Evolutionary conservation across 192 early-diverging fungal species (phyloP), one percentile per base, ranked within the genome.

Genomic region (Podila horticola): DNA sequence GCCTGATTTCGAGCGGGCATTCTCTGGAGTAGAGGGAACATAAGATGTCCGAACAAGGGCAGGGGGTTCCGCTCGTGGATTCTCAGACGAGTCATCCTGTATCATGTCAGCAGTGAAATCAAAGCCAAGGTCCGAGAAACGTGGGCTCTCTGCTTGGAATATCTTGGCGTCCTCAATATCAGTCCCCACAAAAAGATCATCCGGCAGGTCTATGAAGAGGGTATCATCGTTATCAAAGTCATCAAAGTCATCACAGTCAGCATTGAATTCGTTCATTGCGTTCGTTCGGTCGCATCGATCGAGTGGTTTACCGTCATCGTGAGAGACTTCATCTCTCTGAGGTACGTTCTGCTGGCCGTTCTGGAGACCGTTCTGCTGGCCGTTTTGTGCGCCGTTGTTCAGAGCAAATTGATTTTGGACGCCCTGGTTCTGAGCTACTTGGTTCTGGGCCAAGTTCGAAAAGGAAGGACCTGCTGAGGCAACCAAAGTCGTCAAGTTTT

Each of bases 91-190:
- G n/a, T 72, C 69, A 2, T 67, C 76, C 12, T 20, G 10, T 65
- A 70, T 66, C 64, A 71, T 70, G 19, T 79, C 70, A 11, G 31
- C 58, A 5, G 52, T 48, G n/a, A 72, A 24, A 5, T 72, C 64
- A 51, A 77, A 41, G 29, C 62, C 74, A 38, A 79, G 72, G 17
- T 79, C 70, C 15, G 59, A 63, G 59, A 79, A 67, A n/a, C 76
- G 70, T 11, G 76, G 76, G 30, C 76, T 79, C 30, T 79, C 76
- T 12, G 66, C 65, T 11, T 72, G 76, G 19, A 65, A 72, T n/a
- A 58, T 49, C 17, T 51, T 38, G 26, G 70, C 13, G 15, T 72
- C 76, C 17, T 79, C 76, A 26, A 79, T 41, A 31, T 79, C 76
- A 3, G 59, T 50, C 0, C 76, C 76, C 22, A 79, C 67, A 59